Evolutionary conservation across 2,329 filamentous ascomycete genomes (phyloP).

Genomic region (Diaporthe australafricana): DNA sequence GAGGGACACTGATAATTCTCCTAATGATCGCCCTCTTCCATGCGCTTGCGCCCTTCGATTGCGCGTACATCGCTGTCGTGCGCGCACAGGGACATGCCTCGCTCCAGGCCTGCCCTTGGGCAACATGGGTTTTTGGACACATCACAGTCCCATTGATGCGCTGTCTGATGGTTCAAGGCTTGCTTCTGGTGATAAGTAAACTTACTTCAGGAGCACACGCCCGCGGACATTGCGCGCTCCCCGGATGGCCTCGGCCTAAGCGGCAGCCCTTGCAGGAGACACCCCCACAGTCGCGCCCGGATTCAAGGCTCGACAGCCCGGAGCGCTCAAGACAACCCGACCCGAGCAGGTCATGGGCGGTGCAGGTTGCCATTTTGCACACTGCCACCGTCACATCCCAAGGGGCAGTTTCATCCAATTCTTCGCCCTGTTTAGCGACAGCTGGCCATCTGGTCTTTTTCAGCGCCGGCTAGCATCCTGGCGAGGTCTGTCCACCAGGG

Average conservation of each 20-base stretch:
- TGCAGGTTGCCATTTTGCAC: slow-evolving; percentile 2
- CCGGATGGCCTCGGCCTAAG: slow-evolving; percentile 2
- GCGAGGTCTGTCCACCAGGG: not conserved
- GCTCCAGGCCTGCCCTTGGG: not conserved
- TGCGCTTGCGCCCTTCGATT: not conserved
- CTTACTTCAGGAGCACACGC: not conserved
- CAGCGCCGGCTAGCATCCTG: slow-evolving; percentile 1
- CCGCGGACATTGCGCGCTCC: not conserved
- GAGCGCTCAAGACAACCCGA: slow-evolving; percentile 18
- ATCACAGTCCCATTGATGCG: slow-evolving; percentile 1
- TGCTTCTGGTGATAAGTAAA: not conserved
- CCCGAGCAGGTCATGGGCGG: slow-evolving; percentile 11
- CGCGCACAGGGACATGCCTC: slow-evolving; percentile 11
- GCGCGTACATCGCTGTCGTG: not conserved
- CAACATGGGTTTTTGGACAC: not conserved
- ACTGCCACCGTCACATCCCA: slow-evolving; percentile 24
- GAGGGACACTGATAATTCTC: slow-evolving; percentile 1
- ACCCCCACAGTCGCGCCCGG: not conserved
- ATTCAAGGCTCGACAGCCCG: slow-evolving; percentile 15
- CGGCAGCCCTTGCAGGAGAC: not conserved
- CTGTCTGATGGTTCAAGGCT: slow-evolving; percentile 7
- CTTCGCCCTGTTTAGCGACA: slow-evolving; percentile 12
- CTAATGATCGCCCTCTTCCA: not conserved
- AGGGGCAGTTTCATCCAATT: slow-evolving; percentile 15
- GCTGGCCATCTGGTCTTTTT: slow-evolving; percentile 4